phyloP scores from a whole-genome alignment of 208 protist genomes.

The Crithidia expoeki region DNA sequence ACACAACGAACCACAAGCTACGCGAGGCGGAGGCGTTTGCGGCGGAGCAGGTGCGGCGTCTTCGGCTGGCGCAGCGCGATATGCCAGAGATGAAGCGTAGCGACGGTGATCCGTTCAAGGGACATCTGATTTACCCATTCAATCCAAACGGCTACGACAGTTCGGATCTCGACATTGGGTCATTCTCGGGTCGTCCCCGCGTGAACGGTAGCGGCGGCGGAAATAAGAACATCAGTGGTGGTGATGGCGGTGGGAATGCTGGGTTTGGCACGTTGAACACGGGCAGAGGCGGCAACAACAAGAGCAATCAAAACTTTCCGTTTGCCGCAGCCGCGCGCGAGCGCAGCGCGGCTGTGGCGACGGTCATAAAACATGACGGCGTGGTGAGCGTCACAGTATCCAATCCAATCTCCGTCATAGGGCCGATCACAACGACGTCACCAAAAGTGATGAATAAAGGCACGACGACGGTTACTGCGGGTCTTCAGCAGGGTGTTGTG shows the following conservation, averaged over 20 bases:
- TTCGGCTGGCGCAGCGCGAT: slow-evolving; percentile 25
- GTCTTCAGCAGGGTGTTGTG: not conserved
- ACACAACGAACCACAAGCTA: slow-evolving; percentile 36
- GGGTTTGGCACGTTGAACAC: no score
- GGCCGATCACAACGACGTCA: not conserved
- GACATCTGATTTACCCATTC: slow-evolving; percentile 12
- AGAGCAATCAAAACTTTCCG: slow-evolving; percentile 12
- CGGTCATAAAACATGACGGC: not conserved
- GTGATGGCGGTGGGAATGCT: no score
- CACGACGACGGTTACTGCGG: not conserved
- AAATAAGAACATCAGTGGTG: no score
- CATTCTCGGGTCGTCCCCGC: slow-evolving; percentile 5
- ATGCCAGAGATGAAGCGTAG: slow-evolving; percentile 15
- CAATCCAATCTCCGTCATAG: slow-evolving; percentile 1
- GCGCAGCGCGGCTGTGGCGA: no score
- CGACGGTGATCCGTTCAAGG: not conserved
- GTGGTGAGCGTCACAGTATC: not conserved
- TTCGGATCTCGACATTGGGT: slow-evolving; percentile 1
- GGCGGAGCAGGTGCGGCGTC: slow-evolving; percentile 33
- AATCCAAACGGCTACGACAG: slow-evolving; percentile 18
- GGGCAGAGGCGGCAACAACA: not conserved
- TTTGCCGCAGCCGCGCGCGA: no score
- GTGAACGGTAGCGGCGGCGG: not conserved
- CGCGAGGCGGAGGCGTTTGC: slow-evolving; percentile 39
- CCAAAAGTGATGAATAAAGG: not conserved